phyloP scores from a whole-genome alignment of 2,329 filamentous ascomycete species.

The Aspergillus tanneri region DNA sequence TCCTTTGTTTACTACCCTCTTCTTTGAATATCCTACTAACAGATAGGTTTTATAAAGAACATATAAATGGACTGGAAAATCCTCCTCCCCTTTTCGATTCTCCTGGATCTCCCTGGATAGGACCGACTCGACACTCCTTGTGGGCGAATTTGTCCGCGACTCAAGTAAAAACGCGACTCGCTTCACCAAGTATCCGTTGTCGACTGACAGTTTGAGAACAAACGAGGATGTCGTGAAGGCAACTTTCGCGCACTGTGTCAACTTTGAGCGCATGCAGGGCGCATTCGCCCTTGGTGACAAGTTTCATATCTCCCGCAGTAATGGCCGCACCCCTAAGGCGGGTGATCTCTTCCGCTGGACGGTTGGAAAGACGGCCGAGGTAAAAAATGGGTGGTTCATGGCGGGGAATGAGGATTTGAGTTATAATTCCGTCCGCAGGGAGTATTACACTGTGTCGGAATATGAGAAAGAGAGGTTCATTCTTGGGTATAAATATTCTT shows the following conservation, averaged over 20 bases:
- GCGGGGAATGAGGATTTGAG: conserved; percentile 36
- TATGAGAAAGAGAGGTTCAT: conserved; percentile 3
- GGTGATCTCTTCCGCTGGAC: conserved; percentile 38
- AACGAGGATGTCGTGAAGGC: conserved; percentile 20
- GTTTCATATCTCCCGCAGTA: conserved; percentile 38
- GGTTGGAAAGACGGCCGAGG: conserved; percentile 20
- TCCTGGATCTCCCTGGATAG: conserved; percentile 40
- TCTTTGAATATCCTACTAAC: too few relatives aligned
- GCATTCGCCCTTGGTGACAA: conserved; percentile 32
- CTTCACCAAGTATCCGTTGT: conserved; percentile 34
- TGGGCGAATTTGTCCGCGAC: conserved; percentile 36
- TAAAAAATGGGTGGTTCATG: conserved; percentile 18
- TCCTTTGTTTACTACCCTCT: too few relatives aligned
- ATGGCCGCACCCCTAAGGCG: conserved; percentile 22
- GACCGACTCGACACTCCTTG: conserved; percentile 33
- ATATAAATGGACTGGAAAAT: background rate
- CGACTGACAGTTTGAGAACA: conserved; percentile 28
- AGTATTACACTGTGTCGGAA: conserved; percentile 27
- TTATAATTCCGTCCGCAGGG: conserved; percentile 28
- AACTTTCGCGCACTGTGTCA: conserved; percentile 34
- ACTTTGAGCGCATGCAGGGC: conserved; percentile 36
- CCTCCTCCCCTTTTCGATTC: conserved; percentile 31
- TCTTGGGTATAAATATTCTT: too few relatives aligned
- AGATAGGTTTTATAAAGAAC: background rate
- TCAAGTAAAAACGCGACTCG: conserved; percentile 24